A percentile compares a stretch with the other conserved stretches of the same genome.
Evolutionary conservation across 805 yeast genomes (phyloP).

Genomic region (Myxozyma vanderwaltii): DNA sequence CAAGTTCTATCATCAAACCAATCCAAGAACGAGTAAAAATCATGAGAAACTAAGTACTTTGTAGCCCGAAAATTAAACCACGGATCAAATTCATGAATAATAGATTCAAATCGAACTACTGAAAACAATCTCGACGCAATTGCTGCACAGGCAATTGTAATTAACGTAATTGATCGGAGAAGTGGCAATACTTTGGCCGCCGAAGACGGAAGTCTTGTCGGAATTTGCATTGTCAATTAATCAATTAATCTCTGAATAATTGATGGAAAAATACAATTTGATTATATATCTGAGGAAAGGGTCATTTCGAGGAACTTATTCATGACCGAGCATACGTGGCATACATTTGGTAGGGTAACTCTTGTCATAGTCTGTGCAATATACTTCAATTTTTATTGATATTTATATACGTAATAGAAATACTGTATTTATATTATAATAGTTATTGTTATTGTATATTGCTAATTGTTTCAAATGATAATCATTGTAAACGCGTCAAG

Average conservation of each 20-base stretch:
- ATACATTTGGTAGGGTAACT: background rate
- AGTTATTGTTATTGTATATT: too few species aligned
- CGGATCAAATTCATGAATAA: constrained; percentile 92
- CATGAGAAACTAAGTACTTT: constrained; percentile 79
- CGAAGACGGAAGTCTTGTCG: constrained; percentile 12
- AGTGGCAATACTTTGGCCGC: constrained; percentile 22
- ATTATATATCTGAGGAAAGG: too few species aligned
- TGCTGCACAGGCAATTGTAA: constrained; percentile 65
- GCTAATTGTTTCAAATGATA: too few species aligned
- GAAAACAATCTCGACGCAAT: constrained; percentile 89
- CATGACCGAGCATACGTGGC: background rate
- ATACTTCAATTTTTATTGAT: background rate
- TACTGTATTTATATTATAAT: background rate
- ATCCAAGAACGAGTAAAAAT: constrained; percentile 87
- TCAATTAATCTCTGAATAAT: too few species aligned
- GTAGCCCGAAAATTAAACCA: constrained; percentile 98
- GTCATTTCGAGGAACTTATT: too few species aligned
- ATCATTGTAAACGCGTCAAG: too few species aligned
- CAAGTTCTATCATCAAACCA: constrained; percentile 99
- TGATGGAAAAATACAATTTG: too few species aligned
- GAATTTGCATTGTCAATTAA: background rate
- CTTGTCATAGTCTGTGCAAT: background rate
- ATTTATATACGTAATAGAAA: background rate
- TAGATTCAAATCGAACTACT: constrained; percentile 93
- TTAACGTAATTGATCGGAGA: constrained; percentile 19